Percentiles rank a stretch among this genome's conserved stretches.
These are phyloP conservation scores for Penicillium brasilianum DNA, from an alignment of 2,329 filamentous ascomycete species.

Conservation along the genomic window DNA sequence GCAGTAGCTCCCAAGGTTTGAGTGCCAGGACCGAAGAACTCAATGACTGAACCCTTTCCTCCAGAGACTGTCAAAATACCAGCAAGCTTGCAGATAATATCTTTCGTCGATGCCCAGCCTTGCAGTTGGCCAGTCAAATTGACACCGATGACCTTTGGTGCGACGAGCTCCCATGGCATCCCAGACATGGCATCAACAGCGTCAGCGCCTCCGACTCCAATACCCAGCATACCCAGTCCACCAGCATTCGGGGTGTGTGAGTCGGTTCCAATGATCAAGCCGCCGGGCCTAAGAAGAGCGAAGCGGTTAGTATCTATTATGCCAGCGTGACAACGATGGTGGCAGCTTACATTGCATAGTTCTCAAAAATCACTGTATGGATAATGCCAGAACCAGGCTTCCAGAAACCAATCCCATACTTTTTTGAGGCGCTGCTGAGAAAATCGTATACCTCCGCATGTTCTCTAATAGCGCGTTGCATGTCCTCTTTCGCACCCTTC, in stretches of 20 bases:
- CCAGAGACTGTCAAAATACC: constrained; percentile 90
- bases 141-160: constrained; percentile 70
- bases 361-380: constrained; percentile 49
- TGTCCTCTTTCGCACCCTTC: constrained; percentile 39
- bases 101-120: constrained; percentile 93
- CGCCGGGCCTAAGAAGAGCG: constrained; percentile 74
- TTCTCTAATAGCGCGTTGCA: constrained; percentile 34
- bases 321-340: no score
- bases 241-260: constrained; percentile 94
- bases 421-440: constrained; percentile 47
- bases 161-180: constrained; percentile 96
- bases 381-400: constrained; percentile 47
- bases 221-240: constrained; percentile 91
- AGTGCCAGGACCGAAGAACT: constrained; percentile 90
- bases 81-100: constrained; percentile 88
- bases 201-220: constrained; percentile 95
- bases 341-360: constrained; percentile 52
- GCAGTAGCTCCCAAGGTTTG: constrained; percentile 88
- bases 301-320: no score
- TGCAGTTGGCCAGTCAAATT: constrained; percentile 68
- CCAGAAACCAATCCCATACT: constrained; percentile 54
- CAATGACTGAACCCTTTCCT: constrained; percentile 91
- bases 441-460: constrained; percentile 49
- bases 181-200: constrained; percentile 96
- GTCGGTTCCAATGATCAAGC: constrained; percentile 95